Conservation (phyloP, 768 basidiomycete species). For the Grammothele lineata region DNA sequence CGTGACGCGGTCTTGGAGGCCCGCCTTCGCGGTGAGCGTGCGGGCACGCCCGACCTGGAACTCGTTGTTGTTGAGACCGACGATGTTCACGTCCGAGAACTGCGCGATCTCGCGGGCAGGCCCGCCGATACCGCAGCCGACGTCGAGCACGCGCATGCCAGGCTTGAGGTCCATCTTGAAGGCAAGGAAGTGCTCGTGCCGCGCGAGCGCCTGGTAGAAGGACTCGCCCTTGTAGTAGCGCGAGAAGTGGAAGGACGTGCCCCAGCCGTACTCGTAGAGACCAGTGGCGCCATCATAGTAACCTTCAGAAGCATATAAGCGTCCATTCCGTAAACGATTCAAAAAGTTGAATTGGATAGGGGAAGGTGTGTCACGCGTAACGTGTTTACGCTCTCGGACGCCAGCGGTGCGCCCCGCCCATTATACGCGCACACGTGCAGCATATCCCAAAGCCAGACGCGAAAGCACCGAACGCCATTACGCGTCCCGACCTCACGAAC, state of each 20-base stretch:
- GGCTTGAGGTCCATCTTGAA: constrained; percentile 78
- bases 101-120: constrained; percentile 93
- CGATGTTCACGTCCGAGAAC: constrained; percentile 80
- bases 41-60: constrained; percentile 89
- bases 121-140: constrained; percentile 97
- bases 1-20: constrained; percentile 69
- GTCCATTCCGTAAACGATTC: too few relatives aligned
- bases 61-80: constrained; percentile 94
- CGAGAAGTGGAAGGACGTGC: constrained; percentile 91
- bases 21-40: constrained; percentile 73
- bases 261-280: constrained; percentile 94
- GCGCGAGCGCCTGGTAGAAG: constrained; percentile 72
- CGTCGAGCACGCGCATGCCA: constrained; percentile 95
- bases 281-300: constrained; percentile 97
- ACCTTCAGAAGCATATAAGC: constrained; percentile 55
- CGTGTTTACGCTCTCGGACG: too few relatives aligned
- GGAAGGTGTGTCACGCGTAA: too few relatives aligned
- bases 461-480: too few relatives aligned
- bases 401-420: too few relatives aligned
- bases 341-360: too few relatives aligned
- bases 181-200: constrained; percentile 97
- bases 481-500: too few relatives aligned
- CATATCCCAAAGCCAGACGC: too few relatives aligned
- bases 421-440: too few relatives aligned
- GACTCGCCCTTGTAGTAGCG: constrained; percentile 93